Evolutionary conservation across 805 yeast genomes (phyloP), one percentile per base, ranked within the genome.

Genomic region (Maudiozyma saulgeensis): DNA sequence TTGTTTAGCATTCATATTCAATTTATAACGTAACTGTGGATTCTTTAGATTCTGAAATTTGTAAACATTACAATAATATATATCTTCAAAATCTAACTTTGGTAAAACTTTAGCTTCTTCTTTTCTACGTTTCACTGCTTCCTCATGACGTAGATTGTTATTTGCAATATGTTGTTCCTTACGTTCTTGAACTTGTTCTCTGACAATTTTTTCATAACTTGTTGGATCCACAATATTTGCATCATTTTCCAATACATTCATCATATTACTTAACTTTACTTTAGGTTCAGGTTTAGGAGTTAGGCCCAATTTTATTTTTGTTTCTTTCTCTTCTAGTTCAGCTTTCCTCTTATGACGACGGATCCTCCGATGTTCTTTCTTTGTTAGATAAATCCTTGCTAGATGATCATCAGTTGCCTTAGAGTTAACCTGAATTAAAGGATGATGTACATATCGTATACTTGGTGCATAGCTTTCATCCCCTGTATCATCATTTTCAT

Each of bases 181-280:
- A 31, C 99, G 71, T 42, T 78, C 76, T 39, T 75, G 80, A 4
- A 88, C 84, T 52, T 90, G 93, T 23, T 70, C 64, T 42, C 77
- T 72, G 0, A 93, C 96, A 46, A 74, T 66, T 64, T 73, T 71
- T 60, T 91, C 99, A 56, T 89, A 82, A 3, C 79, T 79, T 0
- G 98, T 91, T 1, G 99, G 98, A 61, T 93, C 96, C 51, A 77
- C 73, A 44, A 90, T 84, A 6, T 93, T 87, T 50, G 87, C 95
- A 56, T 86, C 80, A 2, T 97, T 87, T 50, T 63, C 68, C 45
- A 85, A 70, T 0, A 88, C 96, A 57, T 77, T 84, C 89, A 88
- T 87, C 65, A 93, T 74, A 62, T 91, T 93, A 41, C 84, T 79
- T 42, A 88, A 70, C 58, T 84, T 87, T 25, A 93, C 84, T 64